These are phyloP conservation scores for Aspergillus quadrilineatus DNA, from an alignment of 2,329 filamentous ascomycete genomes.

Conservation along the genomic window DNA sequence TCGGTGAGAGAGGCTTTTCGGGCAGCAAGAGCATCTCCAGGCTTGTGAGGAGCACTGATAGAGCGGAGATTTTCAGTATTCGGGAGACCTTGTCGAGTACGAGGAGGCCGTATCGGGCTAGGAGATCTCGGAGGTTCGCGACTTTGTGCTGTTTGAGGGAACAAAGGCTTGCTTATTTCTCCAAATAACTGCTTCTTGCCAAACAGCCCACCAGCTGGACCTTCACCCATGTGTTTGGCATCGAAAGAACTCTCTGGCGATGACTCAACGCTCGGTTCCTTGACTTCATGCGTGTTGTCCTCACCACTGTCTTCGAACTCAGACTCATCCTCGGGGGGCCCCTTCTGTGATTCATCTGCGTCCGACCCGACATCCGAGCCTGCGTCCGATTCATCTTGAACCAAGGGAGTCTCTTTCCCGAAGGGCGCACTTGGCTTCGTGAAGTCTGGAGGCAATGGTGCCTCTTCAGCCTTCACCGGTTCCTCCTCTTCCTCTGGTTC, in stretches of 20 bases:
- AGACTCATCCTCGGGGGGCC: conserved; percentile 40
- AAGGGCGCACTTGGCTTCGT: conserved; percentile 20
- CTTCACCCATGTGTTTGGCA: conserved; percentile 32
- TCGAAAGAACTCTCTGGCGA: conserved; percentile 49
- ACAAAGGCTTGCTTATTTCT: conserved; percentile 42
- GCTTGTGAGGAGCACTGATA: conserved; percentile 38
- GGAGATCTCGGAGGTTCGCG: conserved; percentile 45
- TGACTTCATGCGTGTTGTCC: conserved; percentile 45
- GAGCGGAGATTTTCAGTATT: conserved; percentile 37
- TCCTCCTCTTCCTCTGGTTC: not conserved
- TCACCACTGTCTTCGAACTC: conserved; percentile 49
- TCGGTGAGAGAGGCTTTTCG: conserved; percentile 41
- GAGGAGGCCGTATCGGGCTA: conserved; percentile 43
- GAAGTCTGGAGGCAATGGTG: conserved; percentile 31
- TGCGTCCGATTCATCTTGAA: conserved; percentile 36
- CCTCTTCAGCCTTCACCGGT: conserved; percentile 15
- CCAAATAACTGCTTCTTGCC: conserved; percentile 42
- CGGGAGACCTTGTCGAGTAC: conserved; percentile 28
- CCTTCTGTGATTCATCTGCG: conserved; percentile 33
- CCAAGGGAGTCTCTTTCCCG: conserved; percentile 27
- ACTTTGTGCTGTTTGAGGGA: conserved; percentile 33
- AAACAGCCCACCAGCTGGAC: conserved; percentile 42
- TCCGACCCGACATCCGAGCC: conserved; percentile 26
- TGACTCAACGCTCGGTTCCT: conserved; percentile 37
- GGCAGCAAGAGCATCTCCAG: conserved; percentile 40